Base-by-base conservation (phyloP, 192 early-diverging fungal species). In the Coemansia reversa region DNA sequence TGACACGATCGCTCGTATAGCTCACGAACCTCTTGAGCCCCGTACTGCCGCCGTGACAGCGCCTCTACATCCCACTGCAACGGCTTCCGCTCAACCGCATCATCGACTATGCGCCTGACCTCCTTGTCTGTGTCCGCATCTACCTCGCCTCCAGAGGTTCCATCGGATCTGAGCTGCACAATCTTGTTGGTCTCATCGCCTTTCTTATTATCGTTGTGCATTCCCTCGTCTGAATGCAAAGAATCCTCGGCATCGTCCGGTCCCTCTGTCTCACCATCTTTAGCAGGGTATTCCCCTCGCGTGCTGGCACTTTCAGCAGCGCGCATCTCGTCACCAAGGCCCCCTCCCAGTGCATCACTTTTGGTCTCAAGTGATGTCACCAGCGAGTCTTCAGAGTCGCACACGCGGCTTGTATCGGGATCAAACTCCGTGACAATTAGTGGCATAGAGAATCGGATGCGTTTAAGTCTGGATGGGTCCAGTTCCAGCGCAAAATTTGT, bases 381-480 rank as follows among this genome's bases (percentile, higher is more conserved):
- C 20, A 60, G 63, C 8, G 68, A 50, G 7, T 63, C 55, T 18
- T 65, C 42, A 1, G 72, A 51, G 35, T 67, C 67, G 25, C 63
- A 82, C 14, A 69, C 62, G 9, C 69, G 67, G 51, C 66, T 67
- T 11, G 59, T 70, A 5, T 77, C 72, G 4, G 75, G 71, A 56
- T 72, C 71, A 55, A 78, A 83, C 55, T 83, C 81, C 27, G 81
- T 83, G 29, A 83, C 72, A 49, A 76, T 83, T n/a, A 77, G 69
- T n/a, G 81, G 81, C 72, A 83, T 75, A 4, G 81, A 83, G 49
- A 83, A 83, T 52, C 81, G 81, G 22, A 78, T 77, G 25, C 81
- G 71, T 35, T 69, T 74, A 23, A 83, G 70, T 25, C 65, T 67
- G 22, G 69, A 71, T 1, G 81, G 75, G 39, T 83, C 72, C 20